Conservation (phyloP, 305 asterid species). For the Fraxinus sp. region DNA sequence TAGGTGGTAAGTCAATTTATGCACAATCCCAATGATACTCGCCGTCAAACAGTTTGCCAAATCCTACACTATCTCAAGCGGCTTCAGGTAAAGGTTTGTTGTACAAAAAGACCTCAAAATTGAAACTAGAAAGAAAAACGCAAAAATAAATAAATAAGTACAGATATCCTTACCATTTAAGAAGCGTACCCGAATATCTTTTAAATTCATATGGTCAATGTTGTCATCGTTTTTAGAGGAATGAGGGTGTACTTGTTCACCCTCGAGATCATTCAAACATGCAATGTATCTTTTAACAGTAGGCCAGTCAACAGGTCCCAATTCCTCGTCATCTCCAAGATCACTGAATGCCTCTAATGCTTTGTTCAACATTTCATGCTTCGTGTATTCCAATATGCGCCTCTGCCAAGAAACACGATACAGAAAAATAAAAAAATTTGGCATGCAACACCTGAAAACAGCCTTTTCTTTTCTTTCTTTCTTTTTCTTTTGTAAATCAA, state of each 20-base stretch:
- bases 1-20: background rate
- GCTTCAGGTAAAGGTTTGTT: background rate
- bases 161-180: conserved; percentile 61
- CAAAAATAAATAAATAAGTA: background rate
- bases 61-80: background rate
- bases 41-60: background rate
- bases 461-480: background rate
- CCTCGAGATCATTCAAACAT: conserved; percentile 64
- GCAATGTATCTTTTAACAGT: conserved; percentile 75
- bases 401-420: conserved; percentile 44
- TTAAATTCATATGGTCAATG: conserved; percentile 57
- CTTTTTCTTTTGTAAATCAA: background rate
- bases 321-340: conserved; percentile 95
- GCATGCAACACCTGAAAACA: background rate
- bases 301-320: conserved; percentile 96
- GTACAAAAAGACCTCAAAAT: background rate
- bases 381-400: conserved; percentile 78
- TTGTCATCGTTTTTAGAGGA: conserved; percentile 46
- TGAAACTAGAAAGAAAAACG: background rate
- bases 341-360: conserved; percentile 88
- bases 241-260: conserved; percentile 75
- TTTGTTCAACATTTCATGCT: conserved; percentile 91
- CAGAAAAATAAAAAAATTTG: background rate
- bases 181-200: conserved; percentile 82
- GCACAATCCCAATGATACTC: background rate